Evolutionary conservation across 1,139 yeast species (phyloP), one percentile per base, ranked within the genome.

Genomic region (Magnusiomyces tetraspermus): DNA sequence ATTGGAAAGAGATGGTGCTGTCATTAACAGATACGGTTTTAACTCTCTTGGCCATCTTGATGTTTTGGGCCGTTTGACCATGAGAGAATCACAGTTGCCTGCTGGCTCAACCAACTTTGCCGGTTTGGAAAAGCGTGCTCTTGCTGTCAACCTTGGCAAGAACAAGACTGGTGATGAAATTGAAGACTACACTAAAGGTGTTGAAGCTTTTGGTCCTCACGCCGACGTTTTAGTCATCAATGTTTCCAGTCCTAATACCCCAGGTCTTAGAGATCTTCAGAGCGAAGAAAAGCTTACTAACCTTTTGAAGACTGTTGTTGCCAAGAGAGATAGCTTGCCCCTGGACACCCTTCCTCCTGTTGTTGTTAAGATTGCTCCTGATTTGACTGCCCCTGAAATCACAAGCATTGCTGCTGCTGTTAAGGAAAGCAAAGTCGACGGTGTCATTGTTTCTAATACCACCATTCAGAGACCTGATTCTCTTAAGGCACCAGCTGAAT

Each of bases 231-330:
- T 90, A 55, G 92, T 90, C 41, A 78, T 90, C 58, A 90, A 90
- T 63, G 96, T 90, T n/a, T 88, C 96, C 0, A 85, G 95, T 49
- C 98, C 98, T 56, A 90, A 90, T 66, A 92, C 97, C 1, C 97
- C 97, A 1, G 97, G 97, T 1, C 76, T 90, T 59, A 79, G 97
- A 63, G 88, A 83, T 60, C 76, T 90, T 59, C 98, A 90, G 71
- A 78, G 73, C 56, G 96, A 87, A 62, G 76, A 75, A 57, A 85
- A 84, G 65, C 76, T 90, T 55, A 79, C 88, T 10, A 74, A 75
- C 43, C 72, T 90, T 60, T 74, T 90, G 60, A 71, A 78, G 2
- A 73, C 82, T 2, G 71, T 72, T n/a, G 69, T 71, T 10, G 56
- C 51, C n/a, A 72, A 69, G 55, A 66, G 76, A 15, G 64, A 72